Base-by-base conservation (phyloP, 2,329 filamentous ascomycete species). In the Beauveria caledonica region DNA sequence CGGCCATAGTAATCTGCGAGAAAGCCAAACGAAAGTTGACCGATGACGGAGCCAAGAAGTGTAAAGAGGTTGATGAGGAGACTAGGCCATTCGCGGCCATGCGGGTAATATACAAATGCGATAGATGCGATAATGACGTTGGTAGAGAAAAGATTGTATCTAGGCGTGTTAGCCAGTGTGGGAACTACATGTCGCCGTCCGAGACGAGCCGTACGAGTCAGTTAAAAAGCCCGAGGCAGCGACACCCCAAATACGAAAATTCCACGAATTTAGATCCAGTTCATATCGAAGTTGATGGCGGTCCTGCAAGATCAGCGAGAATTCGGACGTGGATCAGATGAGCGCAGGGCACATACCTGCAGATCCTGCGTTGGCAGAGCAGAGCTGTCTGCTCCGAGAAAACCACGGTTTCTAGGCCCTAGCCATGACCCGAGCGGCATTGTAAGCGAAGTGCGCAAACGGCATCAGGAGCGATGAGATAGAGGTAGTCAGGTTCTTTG, bases 1-100 rank as follows among this genome's bases (percentile, higher is more conserved):
- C 80, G 76, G n/a, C 80, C 80, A 67, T 78, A 80, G 60, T 76
- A 76, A 64, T 83, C 80, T 42, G 80, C 80, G 6, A 83, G 73
- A 61, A 78, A 80, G 46, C 80, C 80, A 63, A 83, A 83, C 23
- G 78, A 65, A 25, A 82, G 67, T 64, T 82, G 80, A 33, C 80
- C 80, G 19, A 78, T 68, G 36, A 82, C 77, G 6, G 79, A 83
- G 36, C 80, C 80, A 25, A 80, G 64, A 10, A 83, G 72, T 10
- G 80, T 83, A 58, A 78, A 78, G 62, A 82, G 68, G 66, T 82
- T 82, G 68, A 81, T 79, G 63, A 80, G 71, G 5, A 79, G 69
- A 15, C 77, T 74, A 2, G 74, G 74, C 73, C 75, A 80, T 63
- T 71, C 70, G 15, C 71, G 69, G 46, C 76, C 73, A 58, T 78